phyloP scores from a whole-genome alignment of 2,329 filamentous ascomycete species.

The Claviceps digitariae region DNA sequence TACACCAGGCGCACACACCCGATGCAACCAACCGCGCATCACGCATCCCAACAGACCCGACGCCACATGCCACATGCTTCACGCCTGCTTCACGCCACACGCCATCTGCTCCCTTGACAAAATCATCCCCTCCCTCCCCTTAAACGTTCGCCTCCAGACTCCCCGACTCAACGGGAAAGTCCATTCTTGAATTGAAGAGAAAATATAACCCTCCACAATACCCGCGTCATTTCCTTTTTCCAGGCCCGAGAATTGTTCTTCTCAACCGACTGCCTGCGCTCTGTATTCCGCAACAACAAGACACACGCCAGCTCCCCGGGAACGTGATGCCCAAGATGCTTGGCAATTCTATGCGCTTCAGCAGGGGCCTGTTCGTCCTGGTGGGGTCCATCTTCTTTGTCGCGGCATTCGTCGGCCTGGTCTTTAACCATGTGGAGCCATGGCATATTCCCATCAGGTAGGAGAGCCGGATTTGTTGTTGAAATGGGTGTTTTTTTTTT shows the following conservation, averaged over 20 bases:
- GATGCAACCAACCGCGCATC: too few species aligned
- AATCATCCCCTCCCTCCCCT: too few species aligned
- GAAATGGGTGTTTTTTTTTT: background rate
- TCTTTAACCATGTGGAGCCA: conserved; percentile 19
- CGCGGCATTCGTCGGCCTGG: conserved; percentile 17
- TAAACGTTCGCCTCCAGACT: too few species aligned
- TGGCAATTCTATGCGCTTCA: conserved; percentile 16
- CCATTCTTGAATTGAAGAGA: too few species aligned
- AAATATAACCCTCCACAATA: background rate
- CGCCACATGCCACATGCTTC: too few species aligned
- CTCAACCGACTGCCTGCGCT: background rate
- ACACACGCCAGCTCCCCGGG: background rate
- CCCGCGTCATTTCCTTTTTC: background rate
- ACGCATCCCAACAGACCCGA: too few species aligned
- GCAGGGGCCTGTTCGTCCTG: conserved; percentile 16
- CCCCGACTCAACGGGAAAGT: too few species aligned
- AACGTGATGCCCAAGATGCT: conserved; percentile 12
- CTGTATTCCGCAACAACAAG: background rate
- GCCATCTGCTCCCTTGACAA: too few species aligned
- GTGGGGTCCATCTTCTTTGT: conserved; percentile 20
- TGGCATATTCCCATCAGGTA: conserved; percentile 13
- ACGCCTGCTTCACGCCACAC: too few species aligned
- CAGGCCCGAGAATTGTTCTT: too few species aligned
- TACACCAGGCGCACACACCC: too few species aligned
- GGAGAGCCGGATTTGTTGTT: background rate